Evolutionary conservation across 2,329 filamentous ascomycete species (phyloP).

Genomic region (Claviceps africana): DNA sequence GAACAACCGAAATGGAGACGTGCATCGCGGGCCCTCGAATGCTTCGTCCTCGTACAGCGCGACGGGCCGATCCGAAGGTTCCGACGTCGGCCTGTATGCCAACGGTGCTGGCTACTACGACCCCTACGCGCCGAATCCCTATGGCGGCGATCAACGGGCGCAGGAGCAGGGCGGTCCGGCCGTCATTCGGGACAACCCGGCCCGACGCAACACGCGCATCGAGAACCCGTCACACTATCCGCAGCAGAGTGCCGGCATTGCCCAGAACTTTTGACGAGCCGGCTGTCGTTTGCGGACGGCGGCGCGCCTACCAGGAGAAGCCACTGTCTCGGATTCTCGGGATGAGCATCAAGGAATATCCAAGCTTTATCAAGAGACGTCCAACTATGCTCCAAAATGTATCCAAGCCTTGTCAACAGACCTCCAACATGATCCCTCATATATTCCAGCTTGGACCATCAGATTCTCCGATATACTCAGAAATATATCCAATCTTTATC

Average conservation of each 20-base stretch:
- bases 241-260: conserved; percentile 85
- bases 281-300: not conserved
- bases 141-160: conserved; percentile 29
- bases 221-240: conserved; percentile 82
- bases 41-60: conserved; percentile 92
- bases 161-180: conserved; percentile 46
- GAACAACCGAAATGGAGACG: conserved; percentile 51
- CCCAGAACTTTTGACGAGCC: conserved; percentile 62
- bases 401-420: too few relatives aligned
- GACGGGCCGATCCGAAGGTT: conserved; percentile 58
- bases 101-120: conserved; percentile 40
- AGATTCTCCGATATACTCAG: too few relatives aligned
- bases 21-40: conserved; percentile 83
- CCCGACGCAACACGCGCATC: conserved; percentile 84
- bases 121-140: conserved; percentile 44
- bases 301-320: too few relatives aligned
- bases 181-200: conserved; percentile 84
- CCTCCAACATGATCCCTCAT: too few relatives aligned
- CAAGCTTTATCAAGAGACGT: too few relatives aligned
- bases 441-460: too few relatives aligned
- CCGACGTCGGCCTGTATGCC: conserved; percentile 37
- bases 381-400: too few relatives aligned
- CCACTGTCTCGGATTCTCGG: too few relatives aligned
- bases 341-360: too few relatives aligned
- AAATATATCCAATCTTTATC: too few relatives aligned